These are phyloP conservation scores for Pterulicium gracile DNA, from an alignment of 1,284 basidiomycete genomes.

Conservation along the genomic window DNA sequence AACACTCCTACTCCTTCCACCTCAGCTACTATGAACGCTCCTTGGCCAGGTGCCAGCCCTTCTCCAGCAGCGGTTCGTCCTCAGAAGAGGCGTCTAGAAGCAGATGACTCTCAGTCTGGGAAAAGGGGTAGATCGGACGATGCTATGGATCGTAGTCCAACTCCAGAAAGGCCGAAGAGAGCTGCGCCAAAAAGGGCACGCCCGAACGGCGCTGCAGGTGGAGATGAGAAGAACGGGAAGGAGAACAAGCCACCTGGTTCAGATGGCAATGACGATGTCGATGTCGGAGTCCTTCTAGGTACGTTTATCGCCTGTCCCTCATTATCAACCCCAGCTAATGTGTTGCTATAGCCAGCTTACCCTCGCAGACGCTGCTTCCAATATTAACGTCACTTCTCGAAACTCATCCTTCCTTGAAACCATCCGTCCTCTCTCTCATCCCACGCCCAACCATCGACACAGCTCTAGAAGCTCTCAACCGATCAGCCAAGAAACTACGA, in stretches of 20 bases:
- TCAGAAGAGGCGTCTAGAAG: slow-evolving; percentile 54
- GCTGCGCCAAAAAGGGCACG: slow-evolving; percentile 56
- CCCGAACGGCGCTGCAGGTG: slow-evolving; percentile 26
- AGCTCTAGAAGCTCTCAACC: slow-evolving; percentile 55
- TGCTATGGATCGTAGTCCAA: slow-evolving; percentile 73
- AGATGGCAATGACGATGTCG: slow-evolving; percentile 44
- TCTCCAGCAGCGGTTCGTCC: slow-evolving; percentile 33
- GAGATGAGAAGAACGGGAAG: slow-evolving; percentile 28
- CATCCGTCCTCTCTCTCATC: slow-evolving; percentile 58
- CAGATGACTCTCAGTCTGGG: slow-evolving; percentile 36
- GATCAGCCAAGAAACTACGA: slow-evolving; percentile 57
- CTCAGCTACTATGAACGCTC: slow-evolving; percentile 19
- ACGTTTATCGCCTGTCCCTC: slow-evolving; percentile 20
- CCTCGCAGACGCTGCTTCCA: slow-evolving; percentile 60
- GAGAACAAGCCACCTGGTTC: slow-evolving; percentile 30
- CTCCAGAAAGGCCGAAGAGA: slow-evolving; percentile 62
- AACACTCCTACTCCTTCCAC: slow-evolving; percentile 24
- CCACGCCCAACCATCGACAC: slow-evolving; percentile 68
- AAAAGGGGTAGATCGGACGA: slow-evolving; percentile 37
- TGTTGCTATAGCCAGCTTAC: slow-evolving; percentile 47
- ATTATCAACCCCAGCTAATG: slow-evolving; percentile 9
- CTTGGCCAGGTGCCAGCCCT: slow-evolving; percentile 24
- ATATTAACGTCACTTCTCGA: slow-evolving; percentile 56
- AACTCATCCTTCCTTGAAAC: slow-evolving; percentile 56
- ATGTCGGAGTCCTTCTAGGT: slow-evolving; percentile 74